Evolutionary conservation across 2,329 filamentous ascomycete genomes (phyloP), one percentile per base, ranked within the genome.

Genomic region (Acarospora socialis): DNA sequence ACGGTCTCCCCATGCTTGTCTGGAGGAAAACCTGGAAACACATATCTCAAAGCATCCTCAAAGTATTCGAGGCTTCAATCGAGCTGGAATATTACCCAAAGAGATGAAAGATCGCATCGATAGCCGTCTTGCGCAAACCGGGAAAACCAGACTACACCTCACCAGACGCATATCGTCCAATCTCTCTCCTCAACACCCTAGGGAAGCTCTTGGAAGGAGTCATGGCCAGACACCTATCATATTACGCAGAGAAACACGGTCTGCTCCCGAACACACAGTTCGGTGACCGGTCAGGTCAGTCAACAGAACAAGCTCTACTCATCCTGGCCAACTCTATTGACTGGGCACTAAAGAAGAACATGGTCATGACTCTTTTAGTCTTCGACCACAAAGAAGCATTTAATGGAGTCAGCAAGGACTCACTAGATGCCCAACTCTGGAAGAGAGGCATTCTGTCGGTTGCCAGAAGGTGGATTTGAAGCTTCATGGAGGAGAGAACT

Each of bases 221-320:
- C 9, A 34, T 28, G 7, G 8, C 16, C 13, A 18, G 14, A n/a
- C n/a, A 19, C 21, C 15, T 34, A 7, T 13, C 3, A 13, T 2
- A 21, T 20, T 16, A 15, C 10, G 25, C 32, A 21, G 32, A 34
- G 15, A 13, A 15, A 6, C 14, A 34, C 23, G 12, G 15, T 14
- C 32, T 34, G 17, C 24, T 34, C 18, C 31, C 22, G n/a, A n/a
- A 44, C 10, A 49, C 26, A 4, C 24, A 49, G 8, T 49, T 48
- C 28, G 32, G 43, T n/a, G 43, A 34, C 14, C 29, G 46, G 18
- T 40, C 38, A 23, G 43, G 40, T 4, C 30, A 36, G 20, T 33
- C 30, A 9, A 39, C 38, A 22, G 42, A 50, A 18, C 35, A 49
- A 37, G 46, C 44, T 5, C 36, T 49, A 2, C 26, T 47, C 2